Evolutionary conservation across 768 basidiomycete genomes (phyloP).

Genomic region (Lactarius sanguifluus): DNA sequence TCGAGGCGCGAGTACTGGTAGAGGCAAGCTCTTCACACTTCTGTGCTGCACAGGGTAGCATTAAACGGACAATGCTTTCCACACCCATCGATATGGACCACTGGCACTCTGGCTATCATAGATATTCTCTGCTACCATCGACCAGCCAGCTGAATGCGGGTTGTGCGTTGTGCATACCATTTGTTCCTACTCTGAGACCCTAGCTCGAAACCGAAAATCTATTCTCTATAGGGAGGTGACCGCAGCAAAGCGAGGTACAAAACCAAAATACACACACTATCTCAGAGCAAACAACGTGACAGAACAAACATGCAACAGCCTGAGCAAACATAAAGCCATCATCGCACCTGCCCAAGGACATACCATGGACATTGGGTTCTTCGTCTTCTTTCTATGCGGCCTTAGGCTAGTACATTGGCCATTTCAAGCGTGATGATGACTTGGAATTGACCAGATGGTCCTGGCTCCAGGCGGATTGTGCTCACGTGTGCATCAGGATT

Average conservation of each 20-base stretch:
- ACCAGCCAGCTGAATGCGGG: not conserved
- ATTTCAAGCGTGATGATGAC: slow-evolving; percentile 6
- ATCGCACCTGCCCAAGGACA: not conserved
- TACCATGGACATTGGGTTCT: not conserved
- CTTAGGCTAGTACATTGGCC: not conserved
- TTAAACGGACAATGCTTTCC: not conserved
- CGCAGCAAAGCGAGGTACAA: not conserved
- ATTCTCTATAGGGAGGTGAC: not conserved
- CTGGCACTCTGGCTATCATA: too few species aligned
- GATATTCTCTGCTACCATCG: not conserved
- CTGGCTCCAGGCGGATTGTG: not conserved
- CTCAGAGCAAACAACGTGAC: too few species aligned
- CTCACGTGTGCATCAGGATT: not conserved
- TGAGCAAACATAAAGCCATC: not conserved
- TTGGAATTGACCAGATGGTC: not conserved
- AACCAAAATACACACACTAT: not conserved
- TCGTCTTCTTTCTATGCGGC: not conserved
- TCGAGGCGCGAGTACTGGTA: too few species aligned
- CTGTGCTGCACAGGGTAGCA: not conserved
- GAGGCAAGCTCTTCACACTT: slow-evolving; percentile 1
- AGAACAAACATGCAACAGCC: not conserved
- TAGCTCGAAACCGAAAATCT: not conserved
- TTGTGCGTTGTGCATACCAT: not conserved
- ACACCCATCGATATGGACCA: not conserved
- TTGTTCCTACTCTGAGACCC: not conserved